Evolutionary conservation across 257 asterid species (phyloP).

Genomic region (Lantana camara): DNA sequence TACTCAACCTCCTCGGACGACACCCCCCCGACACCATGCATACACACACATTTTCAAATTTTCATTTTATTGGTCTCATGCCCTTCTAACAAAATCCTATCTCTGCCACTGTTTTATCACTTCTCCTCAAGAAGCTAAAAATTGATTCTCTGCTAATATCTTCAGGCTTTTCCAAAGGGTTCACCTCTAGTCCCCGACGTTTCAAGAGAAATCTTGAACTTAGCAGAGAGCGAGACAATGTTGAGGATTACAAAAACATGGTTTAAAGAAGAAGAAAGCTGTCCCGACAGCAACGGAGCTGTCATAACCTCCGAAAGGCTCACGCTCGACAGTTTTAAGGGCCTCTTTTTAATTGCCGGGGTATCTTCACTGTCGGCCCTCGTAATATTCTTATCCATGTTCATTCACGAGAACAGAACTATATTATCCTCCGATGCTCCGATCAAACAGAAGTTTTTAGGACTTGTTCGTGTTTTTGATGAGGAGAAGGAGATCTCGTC

Average conservation of each 20-base stretch:
- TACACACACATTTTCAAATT: no score
- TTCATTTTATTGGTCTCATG: no score
- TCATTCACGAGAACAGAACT: slow-evolving; percentile 37
- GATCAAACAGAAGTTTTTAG: slow-evolving; percentile 35
- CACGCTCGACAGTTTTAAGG: slow-evolving; percentile 41
- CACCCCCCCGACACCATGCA: no score
- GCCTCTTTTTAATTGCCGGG: slow-evolving; percentile 45
- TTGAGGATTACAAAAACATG: slow-evolving; percentile 26
- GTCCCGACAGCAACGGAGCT: slow-evolving; percentile 9
- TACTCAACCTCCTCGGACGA: no score
- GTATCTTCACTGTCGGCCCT: slow-evolving; percentile 41
- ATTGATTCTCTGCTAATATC: background rate
- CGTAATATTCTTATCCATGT: slow-evolving; percentile 35
- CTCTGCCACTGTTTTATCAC: no score
- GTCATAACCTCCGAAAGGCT: slow-evolving; percentile 25
- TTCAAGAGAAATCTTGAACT: slow-evolving; percentile 47
- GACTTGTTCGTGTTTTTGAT: slow-evolving; percentile 37
- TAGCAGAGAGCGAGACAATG: slow-evolving; percentile 47
- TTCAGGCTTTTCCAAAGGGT: slow-evolving; percentile 53
- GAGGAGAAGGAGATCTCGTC: slow-evolving; percentile 27
- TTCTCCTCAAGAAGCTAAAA: background rate
- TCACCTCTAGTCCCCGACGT: slow-evolving; percentile 50
- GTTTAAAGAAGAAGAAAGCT: slow-evolving; percentile 27
- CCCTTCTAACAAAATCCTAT: no score
- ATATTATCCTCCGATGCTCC: slow-evolving; percentile 35